Conservation (phyloP, 495 filamentous ascomycete species). For the Penicillium parvum region DNA sequence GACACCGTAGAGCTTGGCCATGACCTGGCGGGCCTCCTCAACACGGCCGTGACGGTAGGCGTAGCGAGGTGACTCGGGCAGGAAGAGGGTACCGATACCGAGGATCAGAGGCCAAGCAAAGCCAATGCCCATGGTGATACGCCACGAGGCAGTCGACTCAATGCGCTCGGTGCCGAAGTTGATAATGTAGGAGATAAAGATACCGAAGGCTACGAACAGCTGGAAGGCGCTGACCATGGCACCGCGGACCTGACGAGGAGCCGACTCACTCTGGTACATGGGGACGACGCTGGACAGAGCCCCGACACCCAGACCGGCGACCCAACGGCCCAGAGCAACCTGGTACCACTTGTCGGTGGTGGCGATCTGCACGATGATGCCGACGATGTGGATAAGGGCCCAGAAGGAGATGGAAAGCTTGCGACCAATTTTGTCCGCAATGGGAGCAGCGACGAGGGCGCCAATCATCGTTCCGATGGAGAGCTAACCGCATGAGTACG, state of each 20-base stretch:
- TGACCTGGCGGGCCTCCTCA: constrained; percentile 63
- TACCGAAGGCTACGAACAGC: constrained; percentile 82
- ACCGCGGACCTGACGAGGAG: constrained; percentile 61
- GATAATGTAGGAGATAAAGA: constrained; percentile 76
- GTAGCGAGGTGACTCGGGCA: constrained; percentile 69
- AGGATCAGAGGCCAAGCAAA: constrained; percentile 75
- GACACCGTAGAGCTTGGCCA: constrained; percentile 69
- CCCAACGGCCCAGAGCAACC: constrained; percentile 50
- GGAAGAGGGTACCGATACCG: constrained; percentile 61
- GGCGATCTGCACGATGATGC: constrained; percentile 65
- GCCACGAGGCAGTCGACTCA: constrained; percentile 60
- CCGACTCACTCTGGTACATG: constrained; percentile 70
- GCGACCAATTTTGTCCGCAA: constrained; percentile 51
- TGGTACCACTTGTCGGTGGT: constrained; percentile 51
- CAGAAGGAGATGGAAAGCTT: constrained; percentile 52
- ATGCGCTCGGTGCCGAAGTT: constrained; percentile 67
- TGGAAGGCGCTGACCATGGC: constrained; percentile 72
- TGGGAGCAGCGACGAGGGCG: constrained; percentile 56
- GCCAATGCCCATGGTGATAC: constrained; percentile 75
- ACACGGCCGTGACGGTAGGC: constrained; percentile 61
- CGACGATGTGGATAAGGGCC: constrained; percentile 61
- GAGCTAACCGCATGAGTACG: constrained; percentile 29
- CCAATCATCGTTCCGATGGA: constrained; percentile 67
- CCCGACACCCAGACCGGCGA: constrained; percentile 67
- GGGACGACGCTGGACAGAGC: constrained; percentile 66